Conservation (phyloP, 208 protist species). For the Leishmania martiniquensis region DNA sequence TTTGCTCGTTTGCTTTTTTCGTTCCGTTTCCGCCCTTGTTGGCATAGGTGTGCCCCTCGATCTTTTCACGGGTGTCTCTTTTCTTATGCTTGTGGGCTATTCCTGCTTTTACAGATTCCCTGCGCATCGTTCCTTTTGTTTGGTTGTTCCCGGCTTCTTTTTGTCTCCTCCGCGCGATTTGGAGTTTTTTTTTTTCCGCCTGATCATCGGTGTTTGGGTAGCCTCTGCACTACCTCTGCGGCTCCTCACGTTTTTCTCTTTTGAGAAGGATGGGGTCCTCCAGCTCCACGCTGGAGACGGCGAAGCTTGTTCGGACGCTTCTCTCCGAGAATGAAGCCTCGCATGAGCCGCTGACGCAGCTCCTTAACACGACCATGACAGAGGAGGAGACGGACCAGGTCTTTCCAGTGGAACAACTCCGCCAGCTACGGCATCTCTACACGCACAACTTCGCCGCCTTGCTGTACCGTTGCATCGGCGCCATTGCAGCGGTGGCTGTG, state of each 20-base stretch:
- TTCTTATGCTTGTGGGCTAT: not conserved
- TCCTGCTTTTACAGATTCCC: not conserved
- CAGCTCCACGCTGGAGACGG: constrained; percentile 61
- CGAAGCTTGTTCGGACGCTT: constrained; percentile 42
- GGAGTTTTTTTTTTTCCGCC: not conserved
- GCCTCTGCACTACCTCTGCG: not conserved
- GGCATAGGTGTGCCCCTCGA: not conserved
- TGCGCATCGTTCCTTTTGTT: not conserved
- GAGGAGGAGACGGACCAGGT: constrained; percentile 46
- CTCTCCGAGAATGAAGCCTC: constrained; percentile 29
- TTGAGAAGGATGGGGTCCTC: constrained; percentile 61
- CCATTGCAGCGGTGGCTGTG: constrained; percentile 45
- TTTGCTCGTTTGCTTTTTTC: not conserved
- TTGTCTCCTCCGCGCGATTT: not conserved
- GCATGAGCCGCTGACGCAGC: constrained; percentile 32
- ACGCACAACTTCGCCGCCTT: constrained; percentile 81
- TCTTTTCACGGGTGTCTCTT: not conserved
- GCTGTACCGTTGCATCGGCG: constrained; percentile 70
- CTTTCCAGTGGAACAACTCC: constrained; percentile 56
- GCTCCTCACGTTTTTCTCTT: not conserved
- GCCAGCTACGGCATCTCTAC: constrained; percentile 76
- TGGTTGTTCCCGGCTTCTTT: not conserved
- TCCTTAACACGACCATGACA: constrained; percentile 49
- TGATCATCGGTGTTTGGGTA: not conserved
- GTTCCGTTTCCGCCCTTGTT: not conserved